These are phyloP conservation scores for Coniochaeta ligniaria DNA, from an alignment of 2,329 filamentous ascomycete species.

Conservation along the genomic window DNA sequence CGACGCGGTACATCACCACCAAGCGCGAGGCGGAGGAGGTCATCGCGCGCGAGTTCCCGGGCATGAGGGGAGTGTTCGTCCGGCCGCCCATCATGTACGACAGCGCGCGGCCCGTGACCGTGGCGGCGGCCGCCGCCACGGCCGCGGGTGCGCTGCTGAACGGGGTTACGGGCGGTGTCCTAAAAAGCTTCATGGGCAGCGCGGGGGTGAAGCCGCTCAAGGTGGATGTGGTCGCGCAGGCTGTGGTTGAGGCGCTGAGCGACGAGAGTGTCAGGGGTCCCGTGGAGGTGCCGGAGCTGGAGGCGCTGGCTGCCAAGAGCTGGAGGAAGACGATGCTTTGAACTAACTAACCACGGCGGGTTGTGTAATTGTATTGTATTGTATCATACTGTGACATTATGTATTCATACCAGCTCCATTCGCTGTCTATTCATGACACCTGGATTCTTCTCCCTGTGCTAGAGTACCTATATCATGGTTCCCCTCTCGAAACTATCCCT, in stretches of 20 bases:
- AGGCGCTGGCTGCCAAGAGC: conserved; percentile 68
- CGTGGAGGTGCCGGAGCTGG: conserved; percentile 73
- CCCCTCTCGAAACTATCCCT: conserved; percentile 95
- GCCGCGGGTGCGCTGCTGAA: conserved; percentile 73
- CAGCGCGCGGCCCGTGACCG: conserved; percentile 68
- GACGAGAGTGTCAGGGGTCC: conserved; percentile 67
- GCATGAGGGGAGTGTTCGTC: conserved; percentile 74
- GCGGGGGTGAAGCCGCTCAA: conserved; percentile 81
- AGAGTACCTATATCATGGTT: conserved; percentile 88
- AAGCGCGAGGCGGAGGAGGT: conserved; percentile 84
- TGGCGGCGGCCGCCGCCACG: conserved; percentile 75
- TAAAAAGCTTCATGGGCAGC: conserved; percentile 72
- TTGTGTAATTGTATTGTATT: neutral
- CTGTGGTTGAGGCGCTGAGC: conserved; percentile 78
- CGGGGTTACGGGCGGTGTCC: conserved; percentile 63
- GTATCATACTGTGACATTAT: conserved; percentile 15
- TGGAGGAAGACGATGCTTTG: conserved; percentile 92
- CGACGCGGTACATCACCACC: conserved; percentile 77
- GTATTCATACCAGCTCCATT: conserved; percentile 11
- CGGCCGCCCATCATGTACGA: conserved; percentile 89
- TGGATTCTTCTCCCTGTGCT: too few species aligned
- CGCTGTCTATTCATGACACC: conserved; percentile 3
- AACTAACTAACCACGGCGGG: neutral
- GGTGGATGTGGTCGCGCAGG: conserved; percentile 80
- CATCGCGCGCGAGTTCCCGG: conserved; percentile 65